A percentile compares a stretch with the other conserved stretches of the same genome.
These are phyloP conservation scores for Rhizopogon salebrosus DNA, from an alignment of 768 basidiomycete species.

Conservation along the genomic window DNA sequence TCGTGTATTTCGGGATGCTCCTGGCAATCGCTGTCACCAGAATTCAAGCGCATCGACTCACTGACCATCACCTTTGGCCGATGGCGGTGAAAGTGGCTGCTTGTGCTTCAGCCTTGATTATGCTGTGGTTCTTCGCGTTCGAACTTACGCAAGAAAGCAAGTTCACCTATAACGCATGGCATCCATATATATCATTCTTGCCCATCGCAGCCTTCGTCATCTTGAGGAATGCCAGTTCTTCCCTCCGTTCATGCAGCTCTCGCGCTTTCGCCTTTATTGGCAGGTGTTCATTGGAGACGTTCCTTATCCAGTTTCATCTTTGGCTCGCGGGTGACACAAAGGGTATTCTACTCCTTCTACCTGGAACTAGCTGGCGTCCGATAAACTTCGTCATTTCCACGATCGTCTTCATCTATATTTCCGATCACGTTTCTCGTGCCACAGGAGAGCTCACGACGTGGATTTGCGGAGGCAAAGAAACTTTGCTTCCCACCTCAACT, in stretches of 20 bases:
- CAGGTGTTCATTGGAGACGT: conserved; percentile 85
- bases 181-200: conserved; percentile 75
- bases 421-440: conserved; percentile 70
- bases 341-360: conserved; percentile 74
- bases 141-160: conserved; percentile 75
- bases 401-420: conserved; percentile 75
- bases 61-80: conserved; percentile 67
- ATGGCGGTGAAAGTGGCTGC: conserved; percentile 42
- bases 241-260: conserved; percentile 67
- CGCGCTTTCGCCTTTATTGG: conserved; percentile 77
- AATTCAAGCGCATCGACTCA: conserved; percentile 64
- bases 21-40: conserved; percentile 70
- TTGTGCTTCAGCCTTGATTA: conserved; percentile 43
- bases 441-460: conserved; percentile 64
- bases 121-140: conserved; percentile 81
- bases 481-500: conserved; percentile 16
- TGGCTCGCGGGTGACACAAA: conserved; percentile 85
- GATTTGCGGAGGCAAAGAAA: conserved; percentile 39
- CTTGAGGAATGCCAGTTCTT: conserved; percentile 70
- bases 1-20: conserved; percentile 86
- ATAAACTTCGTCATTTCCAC: conserved; percentile 75
- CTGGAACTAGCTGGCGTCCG: conserved; percentile 67
- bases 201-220: conserved; percentile 74
- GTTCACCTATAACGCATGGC: conserved; percentile 82
- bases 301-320: conserved; percentile 85